Evolutionary conservation across 352 stramenopile species (phyloP).

Genomic region (Blastocystis sp.): DNA sequence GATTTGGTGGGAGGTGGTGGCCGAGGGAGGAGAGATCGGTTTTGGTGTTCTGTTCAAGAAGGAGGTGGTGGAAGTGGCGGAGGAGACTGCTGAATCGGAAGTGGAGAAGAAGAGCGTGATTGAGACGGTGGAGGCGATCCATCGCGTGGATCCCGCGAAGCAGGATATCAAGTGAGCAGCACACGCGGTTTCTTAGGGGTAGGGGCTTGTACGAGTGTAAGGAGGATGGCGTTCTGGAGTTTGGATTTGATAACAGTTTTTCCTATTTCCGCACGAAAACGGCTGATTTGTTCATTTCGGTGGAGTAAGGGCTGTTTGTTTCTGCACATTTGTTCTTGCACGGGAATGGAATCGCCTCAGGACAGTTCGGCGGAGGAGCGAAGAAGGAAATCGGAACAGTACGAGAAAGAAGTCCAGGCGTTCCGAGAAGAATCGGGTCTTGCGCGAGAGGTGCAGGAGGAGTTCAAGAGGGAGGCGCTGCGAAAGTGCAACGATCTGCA

Average conservation of each 20-base stretch:
- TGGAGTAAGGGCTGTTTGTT: conserved; percentile 11
- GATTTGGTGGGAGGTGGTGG: conserved; percentile 43
- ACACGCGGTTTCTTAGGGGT: not conserved
- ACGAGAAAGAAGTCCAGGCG: conserved; percentile 35
- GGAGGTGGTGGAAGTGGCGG: not conserved
- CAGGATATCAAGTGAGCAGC: conserved; percentile 19
- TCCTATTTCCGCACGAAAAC: conserved; percentile 58
- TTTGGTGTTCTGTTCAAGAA: conserved; percentile 63
- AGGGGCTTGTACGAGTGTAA: conserved; percentile 35
- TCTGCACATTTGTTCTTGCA: not conserved
- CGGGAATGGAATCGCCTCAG: conserved; percentile 20
- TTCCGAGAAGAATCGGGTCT: conserved; percentile 44
- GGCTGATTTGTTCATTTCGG: conserved; percentile 26
- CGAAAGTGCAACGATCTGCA: conserved; percentile 63
- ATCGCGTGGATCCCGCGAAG: conserved; percentile 39
- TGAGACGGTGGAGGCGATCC: conserved; percentile 33
- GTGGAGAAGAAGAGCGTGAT: not conserved
- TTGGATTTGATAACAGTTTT: conserved; percentile 66
- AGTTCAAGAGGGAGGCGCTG: conserved; percentile 56
- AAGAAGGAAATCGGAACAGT: not conserved
- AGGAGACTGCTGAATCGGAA: not conserved
- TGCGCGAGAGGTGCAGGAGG: conserved; percentile 47
- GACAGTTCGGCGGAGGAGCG: not conserved
- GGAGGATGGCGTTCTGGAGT: conserved; percentile 38
- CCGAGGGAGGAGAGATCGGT: conserved; percentile 18